Conservation (phyloP, 805 yeast species). For the Wickerhamomyces hampshirensis region DNA sequence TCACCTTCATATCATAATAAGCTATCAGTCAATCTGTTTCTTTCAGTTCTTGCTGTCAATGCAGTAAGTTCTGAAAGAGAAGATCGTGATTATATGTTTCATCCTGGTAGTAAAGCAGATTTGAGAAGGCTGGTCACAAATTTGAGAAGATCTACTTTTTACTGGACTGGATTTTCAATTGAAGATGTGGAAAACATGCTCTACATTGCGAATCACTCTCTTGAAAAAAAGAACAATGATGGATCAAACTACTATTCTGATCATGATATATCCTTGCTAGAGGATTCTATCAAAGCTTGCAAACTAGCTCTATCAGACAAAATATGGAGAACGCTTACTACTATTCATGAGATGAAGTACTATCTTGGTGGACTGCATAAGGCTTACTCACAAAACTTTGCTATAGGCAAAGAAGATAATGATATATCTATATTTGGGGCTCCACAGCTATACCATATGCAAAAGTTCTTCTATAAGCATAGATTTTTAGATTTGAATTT, state of each 20-base stretch:
- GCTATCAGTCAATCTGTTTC: slow-evolving; percentile 57
- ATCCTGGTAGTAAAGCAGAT: slow-evolving; percentile 49
- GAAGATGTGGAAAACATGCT: slow-evolving; percentile 52
- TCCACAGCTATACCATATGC: slow-evolving; percentile 49
- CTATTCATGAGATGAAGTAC: slow-evolving; percentile 63
- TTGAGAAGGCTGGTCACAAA: slow-evolving; percentile 54
- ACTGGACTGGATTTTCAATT: slow-evolving; percentile 69
- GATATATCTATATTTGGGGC: slow-evolving; percentile 48
- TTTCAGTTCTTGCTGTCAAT: slow-evolving; percentile 64
- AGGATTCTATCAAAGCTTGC: slow-evolving; percentile 41
- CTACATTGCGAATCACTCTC: slow-evolving; percentile 40
- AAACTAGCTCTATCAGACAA: slow-evolving; percentile 45
- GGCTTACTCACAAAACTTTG: slow-evolving; percentile 35
- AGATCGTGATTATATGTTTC: slow-evolving; percentile 69
- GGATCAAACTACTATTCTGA: slow-evolving; percentile 27
- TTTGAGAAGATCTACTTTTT: slow-evolving; percentile 61
- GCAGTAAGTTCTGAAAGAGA: slow-evolving; percentile 68
- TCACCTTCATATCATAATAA: slow-evolving; percentile 60
- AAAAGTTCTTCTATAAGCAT: slow-evolving; percentile 49
- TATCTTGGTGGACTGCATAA: slow-evolving; percentile 43
- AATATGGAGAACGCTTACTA: slow-evolving; percentile 53
- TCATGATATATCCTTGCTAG: slow-evolving; percentile 38
- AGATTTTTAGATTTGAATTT: slow-evolving; percentile 35
- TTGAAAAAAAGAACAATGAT: slow-evolving; percentile 32
- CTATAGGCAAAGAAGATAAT: slow-evolving; percentile 35